Evolutionary conservation across 2,329 filamentous ascomycete genomes (phyloP).

Genomic region (Cercospora janseana): DNA sequence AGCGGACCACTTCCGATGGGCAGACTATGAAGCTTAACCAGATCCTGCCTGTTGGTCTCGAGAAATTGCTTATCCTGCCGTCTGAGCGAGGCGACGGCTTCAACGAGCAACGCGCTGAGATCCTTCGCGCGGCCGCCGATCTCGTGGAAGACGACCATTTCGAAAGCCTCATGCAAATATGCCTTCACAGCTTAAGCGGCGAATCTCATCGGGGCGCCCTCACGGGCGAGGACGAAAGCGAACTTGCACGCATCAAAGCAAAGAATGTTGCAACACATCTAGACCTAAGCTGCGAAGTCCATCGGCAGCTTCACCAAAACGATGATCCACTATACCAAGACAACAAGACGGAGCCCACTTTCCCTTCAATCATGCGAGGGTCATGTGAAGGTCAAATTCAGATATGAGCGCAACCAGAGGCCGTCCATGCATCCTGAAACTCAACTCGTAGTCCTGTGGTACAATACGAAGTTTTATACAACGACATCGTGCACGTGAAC

Average conservation of each 20-base stretch:
- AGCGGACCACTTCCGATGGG: too few species aligned
- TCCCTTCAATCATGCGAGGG: not conserved
- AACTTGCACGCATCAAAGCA: not conserved
- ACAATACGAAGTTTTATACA: too few species aligned
- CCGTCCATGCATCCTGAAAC: too few species aligned
- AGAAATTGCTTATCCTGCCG: too few species aligned
- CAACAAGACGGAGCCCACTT: not conserved
- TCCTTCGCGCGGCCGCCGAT: slow-evolving; percentile 26
- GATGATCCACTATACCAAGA: not conserved
- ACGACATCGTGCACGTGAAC: too few species aligned
- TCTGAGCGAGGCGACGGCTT: too few species aligned
- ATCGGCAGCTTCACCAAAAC: slow-evolving; percentile 7
- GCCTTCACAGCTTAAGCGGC: not conserved
- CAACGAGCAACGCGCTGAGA: too few species aligned
- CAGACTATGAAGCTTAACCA: too few species aligned
- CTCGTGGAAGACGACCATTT: slow-evolving; percentile 1
- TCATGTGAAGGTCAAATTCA: not conserved
- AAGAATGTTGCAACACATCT: slow-evolving; percentile 7
- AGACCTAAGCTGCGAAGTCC: not conserved
- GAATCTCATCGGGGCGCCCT: too few species aligned
- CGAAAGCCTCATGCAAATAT: slow-evolving; percentile 3
- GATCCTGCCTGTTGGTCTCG: too few species aligned
- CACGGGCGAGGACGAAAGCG: not conserved
- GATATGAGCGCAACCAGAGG: not conserved
- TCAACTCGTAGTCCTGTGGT: too few species aligned